These are phyloP conservation scores for Trichosanthes cucumerina DNA, from an alignment of 306 rosid genomes.

Conservation along the genomic window DNA sequence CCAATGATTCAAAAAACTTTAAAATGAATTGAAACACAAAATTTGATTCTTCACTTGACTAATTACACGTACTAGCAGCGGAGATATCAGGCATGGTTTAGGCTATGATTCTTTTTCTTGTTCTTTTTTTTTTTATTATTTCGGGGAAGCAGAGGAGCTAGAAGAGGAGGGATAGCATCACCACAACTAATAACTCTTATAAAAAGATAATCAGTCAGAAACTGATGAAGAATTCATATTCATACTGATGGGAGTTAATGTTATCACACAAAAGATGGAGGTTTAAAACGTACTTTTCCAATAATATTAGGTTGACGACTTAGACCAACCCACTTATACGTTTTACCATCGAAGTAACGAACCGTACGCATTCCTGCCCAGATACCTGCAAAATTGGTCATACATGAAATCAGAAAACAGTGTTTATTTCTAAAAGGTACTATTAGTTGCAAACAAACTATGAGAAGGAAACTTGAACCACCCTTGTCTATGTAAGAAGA, in stretches of 20 bases:
- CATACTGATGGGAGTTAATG: background rate
- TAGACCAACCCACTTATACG: constrained; percentile 98
- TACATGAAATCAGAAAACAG: background rate
- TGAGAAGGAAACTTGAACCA: background rate
- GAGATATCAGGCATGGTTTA: background rate
- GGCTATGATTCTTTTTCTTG: background rate
- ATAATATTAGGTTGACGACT: constrained; percentile 96
- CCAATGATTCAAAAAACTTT: background rate
- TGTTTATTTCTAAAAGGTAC: background rate
- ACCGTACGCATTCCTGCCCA: constrained; percentile 99
- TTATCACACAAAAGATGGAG: background rate
- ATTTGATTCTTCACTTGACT: background rate
- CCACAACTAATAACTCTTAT: background rate
- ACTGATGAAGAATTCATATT: background rate
- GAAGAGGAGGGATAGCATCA: background rate
- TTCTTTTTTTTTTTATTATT: background rate
- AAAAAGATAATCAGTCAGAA: background rate
- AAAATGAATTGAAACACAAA: background rate
- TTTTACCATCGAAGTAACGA: constrained; percentile 91
- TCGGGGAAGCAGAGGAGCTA: background rate
- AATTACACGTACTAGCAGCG: background rate
- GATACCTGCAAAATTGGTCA: constrained; percentile 49
- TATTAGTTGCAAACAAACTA: background rate
- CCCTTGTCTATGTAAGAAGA: background rate
- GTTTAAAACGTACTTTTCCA: constrained; percentile 55